These are phyloP conservation scores for Magnolia officinalis DNA, from an alignment of 164 flowering plant genomes.

Conservation along the genomic window DNA sequence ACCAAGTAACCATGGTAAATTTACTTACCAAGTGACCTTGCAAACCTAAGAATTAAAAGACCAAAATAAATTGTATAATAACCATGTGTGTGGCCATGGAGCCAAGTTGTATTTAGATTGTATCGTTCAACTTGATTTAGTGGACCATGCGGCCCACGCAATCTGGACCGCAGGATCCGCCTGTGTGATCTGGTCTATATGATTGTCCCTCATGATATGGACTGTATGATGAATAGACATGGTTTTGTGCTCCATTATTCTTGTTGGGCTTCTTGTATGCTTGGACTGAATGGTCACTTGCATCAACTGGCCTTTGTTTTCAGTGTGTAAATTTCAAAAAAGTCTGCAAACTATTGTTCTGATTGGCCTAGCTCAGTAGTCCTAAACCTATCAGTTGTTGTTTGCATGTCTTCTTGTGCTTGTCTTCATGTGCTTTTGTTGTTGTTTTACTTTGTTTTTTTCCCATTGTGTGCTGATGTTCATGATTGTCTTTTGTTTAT, in stretches of 20 bases:
- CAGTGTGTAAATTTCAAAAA: neutral
- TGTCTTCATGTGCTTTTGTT: neutral
- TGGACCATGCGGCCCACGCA: too few relatives aligned
- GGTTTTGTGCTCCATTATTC: neutral
- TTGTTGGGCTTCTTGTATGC: neutral
- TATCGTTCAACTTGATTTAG: too few relatives aligned
- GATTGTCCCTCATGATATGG: neutral
- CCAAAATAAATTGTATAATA: too few relatives aligned
- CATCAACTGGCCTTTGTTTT: neutral
- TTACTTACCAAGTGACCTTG: too few relatives aligned
- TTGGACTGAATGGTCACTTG: neutral
- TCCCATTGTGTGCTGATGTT: neutral
- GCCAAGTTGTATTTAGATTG: too few relatives aligned
- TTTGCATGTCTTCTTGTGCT: neutral
- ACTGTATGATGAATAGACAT: neutral
- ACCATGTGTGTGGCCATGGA: too few relatives aligned
- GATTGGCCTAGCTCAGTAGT: neutral
- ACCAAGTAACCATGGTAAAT: too few relatives aligned
- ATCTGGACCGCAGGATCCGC: too few relatives aligned
- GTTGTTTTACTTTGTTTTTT: too few relatives aligned
- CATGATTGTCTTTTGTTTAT: neutral
- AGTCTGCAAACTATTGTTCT: neutral
- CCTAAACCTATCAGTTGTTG: neutral
- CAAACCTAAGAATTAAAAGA: too few relatives aligned
- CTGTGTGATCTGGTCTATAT: neutral